phyloP scores from a whole-genome alignment of 805 yeast genomes.

The Yarrowia sp. region DNA sequence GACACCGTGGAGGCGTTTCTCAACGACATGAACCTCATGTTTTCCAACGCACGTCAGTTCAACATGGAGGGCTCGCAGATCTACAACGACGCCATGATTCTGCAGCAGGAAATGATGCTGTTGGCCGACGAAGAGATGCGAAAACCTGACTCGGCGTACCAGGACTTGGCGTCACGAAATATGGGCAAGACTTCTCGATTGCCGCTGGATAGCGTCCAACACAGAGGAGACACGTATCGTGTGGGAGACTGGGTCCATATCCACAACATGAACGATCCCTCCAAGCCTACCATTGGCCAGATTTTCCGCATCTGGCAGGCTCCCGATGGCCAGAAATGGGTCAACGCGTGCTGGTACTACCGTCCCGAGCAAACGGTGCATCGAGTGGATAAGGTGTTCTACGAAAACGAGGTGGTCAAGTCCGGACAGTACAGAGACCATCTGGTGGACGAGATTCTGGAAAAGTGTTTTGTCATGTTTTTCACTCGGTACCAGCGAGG shows the following conservation, averaged over 20 bases:
- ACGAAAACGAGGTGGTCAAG: constrained; percentile 92
- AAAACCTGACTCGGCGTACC: constrained; percentile 77
- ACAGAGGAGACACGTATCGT: constrained; percentile 66
- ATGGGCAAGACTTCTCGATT: constrained; percentile 66
- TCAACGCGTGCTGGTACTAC: constrained; percentile 96
- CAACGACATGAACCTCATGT: constrained; percentile 69
- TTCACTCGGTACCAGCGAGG: constrained; percentile 94
- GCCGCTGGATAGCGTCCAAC: constrained; percentile 75
- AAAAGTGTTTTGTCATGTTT: constrained; percentile 91
- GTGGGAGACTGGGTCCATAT: constrained; percentile 96
- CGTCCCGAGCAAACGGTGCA: constrained; percentile 98
- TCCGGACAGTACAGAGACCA: constrained; percentile 97
- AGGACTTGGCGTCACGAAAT: constrained; percentile 38
- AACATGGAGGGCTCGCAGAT: constrained; percentile 57
- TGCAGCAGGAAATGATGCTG: constrained; percentile 59
- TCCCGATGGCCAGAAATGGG: constrained; percentile 74
- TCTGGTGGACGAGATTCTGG: constrained; percentile 78
- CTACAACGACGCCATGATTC: constrained; percentile 55
- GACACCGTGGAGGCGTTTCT: constrained; percentile 70
- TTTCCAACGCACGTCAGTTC: constrained; percentile 67
- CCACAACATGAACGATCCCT: constrained; percentile 79
- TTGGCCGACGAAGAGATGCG: constrained; percentile 63
- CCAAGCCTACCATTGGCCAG: constrained; percentile 91
- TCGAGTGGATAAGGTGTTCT: constrained; percentile 81
- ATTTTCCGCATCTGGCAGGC: constrained; percentile 87